Conservation (phyloP, 2,329 filamentous ascomycete genomes). For the Penicillium sp. region DNA sequence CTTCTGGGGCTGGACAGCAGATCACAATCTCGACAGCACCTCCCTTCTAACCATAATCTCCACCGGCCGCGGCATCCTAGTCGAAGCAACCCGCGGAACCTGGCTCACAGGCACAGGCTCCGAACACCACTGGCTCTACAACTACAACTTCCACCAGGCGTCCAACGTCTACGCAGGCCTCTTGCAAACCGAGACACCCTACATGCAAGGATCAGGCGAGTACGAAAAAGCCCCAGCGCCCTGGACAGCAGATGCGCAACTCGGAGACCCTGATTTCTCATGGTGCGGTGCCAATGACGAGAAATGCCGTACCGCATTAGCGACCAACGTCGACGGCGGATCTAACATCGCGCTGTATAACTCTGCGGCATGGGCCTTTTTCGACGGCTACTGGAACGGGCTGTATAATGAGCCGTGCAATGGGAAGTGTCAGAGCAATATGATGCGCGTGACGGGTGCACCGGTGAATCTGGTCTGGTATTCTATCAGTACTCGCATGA, state of each 20-base stretch:
- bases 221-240: conserved; percentile 27
- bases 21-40: conserved; percentile 48
- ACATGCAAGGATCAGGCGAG: conserved; percentile 33
- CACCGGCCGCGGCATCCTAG: conserved; percentile 40
- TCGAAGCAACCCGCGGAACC: conserved; percentile 40
- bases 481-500: conserved; percentile 28
- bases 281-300: conserved; percentile 28
- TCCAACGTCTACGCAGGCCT: conserved; percentile 41
- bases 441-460: conserved; percentile 29
- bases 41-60: conserved; percentile 31
- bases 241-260: conserved; percentile 22
- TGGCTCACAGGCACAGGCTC: conserved; percentile 47
- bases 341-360: conserved; percentile 31
- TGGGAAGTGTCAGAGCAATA: conserved; percentile 30
- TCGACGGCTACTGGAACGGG: conserved; percentile 28
- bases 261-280: conserved; percentile 31
- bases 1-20: conserved; percentile 48
- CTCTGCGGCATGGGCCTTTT: conserved; percentile 35
- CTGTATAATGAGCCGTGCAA: conserved; percentile 29
- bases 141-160: conserved; percentile 46
- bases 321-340: conserved; percentile 31
- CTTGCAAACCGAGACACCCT: conserved; percentile 34
- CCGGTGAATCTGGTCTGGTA: conserved; percentile 32
- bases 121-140: conserved; percentile 48
- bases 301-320: conserved; percentile 29